Percentiles rank a stretch among this genome's conserved stretches.
These are phyloP conservation scores for Cytospora paraplurivora DNA, from an alignment of 2,329 filamentous ascomycete species.

Conservation along the genomic window DNA sequence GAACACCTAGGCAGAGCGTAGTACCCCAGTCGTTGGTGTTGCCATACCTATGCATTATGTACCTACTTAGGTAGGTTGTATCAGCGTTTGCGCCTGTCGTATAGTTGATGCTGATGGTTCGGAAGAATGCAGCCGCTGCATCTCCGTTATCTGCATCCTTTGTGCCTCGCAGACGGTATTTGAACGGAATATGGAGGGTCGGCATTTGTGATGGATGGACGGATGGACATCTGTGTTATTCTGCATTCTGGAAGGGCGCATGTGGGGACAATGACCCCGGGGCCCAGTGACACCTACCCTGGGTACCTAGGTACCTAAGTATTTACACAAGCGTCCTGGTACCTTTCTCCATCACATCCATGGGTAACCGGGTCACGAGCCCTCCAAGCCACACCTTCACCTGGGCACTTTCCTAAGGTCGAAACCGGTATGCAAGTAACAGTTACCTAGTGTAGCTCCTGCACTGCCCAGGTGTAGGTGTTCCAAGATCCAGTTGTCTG, in stretches of 20 bases:
- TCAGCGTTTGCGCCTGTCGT: conserved; percentile 16
- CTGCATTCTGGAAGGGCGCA: conserved; percentile 5
- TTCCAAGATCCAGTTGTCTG: too few relatives aligned
- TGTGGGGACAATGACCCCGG: not conserved
- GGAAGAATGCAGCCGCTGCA: conserved; percentile 3
- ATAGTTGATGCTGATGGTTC: conserved; percentile 3
- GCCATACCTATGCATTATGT: not conserved
- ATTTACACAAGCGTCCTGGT: not conserved
- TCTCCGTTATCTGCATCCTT: conserved; percentile 13
- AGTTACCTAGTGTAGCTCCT: not conserved
- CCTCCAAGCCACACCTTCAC: not conserved
- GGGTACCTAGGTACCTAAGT: not conserved
- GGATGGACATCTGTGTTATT: not conserved
- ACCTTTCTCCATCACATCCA: not conserved
- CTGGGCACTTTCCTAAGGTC: not conserved
- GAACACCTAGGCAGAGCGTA: too few relatives aligned
- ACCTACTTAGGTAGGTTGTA: not conserved
- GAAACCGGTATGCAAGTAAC: too few relatives aligned
- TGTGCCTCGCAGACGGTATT: not conserved
- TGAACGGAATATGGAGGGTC: not conserved
- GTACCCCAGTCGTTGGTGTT: too few relatives aligned
- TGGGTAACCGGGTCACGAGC: not conserved
- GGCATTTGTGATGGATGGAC: not conserved
- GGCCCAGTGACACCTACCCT: too few relatives aligned
- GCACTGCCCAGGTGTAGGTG: not conserved